Conservation (phyloP, 371 early-diverging fungal genomes). For the Mortierella polycephala region DNA sequence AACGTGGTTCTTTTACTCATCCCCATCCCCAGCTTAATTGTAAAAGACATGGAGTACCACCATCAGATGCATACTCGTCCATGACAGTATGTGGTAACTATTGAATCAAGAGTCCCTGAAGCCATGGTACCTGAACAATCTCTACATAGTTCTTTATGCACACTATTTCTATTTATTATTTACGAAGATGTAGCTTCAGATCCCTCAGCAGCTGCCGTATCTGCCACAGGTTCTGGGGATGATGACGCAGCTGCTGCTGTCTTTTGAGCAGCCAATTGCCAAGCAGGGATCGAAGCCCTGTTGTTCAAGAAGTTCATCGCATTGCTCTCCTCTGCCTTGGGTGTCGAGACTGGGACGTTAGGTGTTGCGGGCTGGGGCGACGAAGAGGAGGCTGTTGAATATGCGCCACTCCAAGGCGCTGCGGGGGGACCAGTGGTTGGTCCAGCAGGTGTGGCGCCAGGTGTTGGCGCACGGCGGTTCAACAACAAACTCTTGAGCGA, state of each 20-base stretch:
- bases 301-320: constrained; percentile 46
- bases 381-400: constrained; percentile 6
- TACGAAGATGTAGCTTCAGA: constrained; percentile 25
- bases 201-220: constrained; percentile 15
- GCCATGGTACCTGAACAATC: no score
- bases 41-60: no score
- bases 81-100: no score
- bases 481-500: constrained; percentile 88
- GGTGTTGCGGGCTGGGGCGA: constrained; percentile 17
- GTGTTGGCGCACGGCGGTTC: constrained; percentile 69
- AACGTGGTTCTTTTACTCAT: no score
- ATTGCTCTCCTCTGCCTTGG: constrained; percentile 30
- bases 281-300: constrained; percentile 76
- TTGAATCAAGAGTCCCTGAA: no score
- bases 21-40: no score
- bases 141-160: no score
- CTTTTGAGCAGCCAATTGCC: constrained; percentile 76
- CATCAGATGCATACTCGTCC: no score
- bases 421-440: constrained; percentile 19
- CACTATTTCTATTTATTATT: not conserved
- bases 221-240: constrained; percentile 5
- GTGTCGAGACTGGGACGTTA: constrained; percentile 8
- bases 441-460: constrained; percentile 28
- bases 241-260: constrained; percentile 3
- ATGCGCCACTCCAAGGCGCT: constrained; percentile 35